These are phyloP conservation scores for Ophiostoma triangulosporum DNA, from an alignment of 2,329 filamentous ascomycete species.

Conservation along the genomic window DNA sequence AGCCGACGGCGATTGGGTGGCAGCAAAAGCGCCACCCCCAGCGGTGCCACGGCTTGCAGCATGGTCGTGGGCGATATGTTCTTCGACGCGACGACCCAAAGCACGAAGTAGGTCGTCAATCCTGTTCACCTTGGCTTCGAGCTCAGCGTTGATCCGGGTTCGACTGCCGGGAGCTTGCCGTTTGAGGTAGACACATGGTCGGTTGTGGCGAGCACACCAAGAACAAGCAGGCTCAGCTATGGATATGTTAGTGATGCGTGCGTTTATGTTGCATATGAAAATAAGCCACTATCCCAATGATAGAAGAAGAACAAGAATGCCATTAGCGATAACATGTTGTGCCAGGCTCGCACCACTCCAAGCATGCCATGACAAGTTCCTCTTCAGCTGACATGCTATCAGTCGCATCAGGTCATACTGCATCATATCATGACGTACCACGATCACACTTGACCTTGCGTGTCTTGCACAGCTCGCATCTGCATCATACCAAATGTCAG, in stretches of 20 bases:
- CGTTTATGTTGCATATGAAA: neutral
- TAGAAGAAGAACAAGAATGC: too few species aligned
- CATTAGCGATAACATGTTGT: neutral
- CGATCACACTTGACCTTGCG: slow-evolving; percentile 71
- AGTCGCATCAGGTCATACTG: neutral
- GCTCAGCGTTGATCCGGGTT: slow-evolving; percentile 57
- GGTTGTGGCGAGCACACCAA: slow-evolving; percentile 51
- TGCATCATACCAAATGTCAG: slow-evolving; percentile 22
- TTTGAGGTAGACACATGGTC: slow-evolving; percentile 52
- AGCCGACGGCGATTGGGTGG: neutral
- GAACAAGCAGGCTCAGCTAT: slow-evolving; percentile 54
- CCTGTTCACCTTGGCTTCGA: slow-evolving; percentile 58
- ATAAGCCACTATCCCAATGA: neutral
- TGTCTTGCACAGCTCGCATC: slow-evolving; percentile 66
- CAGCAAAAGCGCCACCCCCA: neutral
- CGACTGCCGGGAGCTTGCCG: slow-evolving; percentile 53
- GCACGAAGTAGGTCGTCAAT: slow-evolving; percentile 52
- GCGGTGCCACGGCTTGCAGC: neutral
- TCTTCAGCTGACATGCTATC: neutral
- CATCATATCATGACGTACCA: slow-evolving; percentile 2
- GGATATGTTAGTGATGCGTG: neutral
- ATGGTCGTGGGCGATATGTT: slow-evolving; percentile 11
- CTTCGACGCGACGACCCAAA: slow-evolving; percentile 31
- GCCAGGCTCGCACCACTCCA: neutral
- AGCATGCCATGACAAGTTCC: neutral